A percentile compares a stretch with the other conserved stretches of the same genome.
Conservation (phyloP, 257 asterid genomes). For the Solanum paucissectum region DNA sequence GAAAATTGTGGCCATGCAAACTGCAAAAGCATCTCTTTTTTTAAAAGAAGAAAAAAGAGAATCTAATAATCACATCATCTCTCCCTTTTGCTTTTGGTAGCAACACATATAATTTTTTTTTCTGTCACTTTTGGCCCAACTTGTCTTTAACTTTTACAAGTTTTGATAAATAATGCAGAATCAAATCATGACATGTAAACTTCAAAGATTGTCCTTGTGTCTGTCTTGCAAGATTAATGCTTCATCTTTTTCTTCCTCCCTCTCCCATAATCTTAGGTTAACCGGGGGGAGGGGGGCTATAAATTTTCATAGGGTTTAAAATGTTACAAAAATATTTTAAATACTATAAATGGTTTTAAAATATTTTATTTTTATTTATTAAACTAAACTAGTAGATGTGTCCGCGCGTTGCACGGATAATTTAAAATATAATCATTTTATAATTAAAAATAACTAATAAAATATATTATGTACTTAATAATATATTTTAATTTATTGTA, state of each 20-base stretch:
- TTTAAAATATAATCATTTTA: too few relatives aligned
- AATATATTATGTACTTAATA: too few relatives aligned
- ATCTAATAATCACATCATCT: not conserved
- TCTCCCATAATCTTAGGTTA: not conserved
- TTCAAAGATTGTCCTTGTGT: not conserved
- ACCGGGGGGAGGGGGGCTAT: not conserved
- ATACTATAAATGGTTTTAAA: too few relatives aligned
- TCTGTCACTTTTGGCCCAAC: constrained; percentile 29
- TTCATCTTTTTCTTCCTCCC: not conserved
- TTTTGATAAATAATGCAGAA: constrained; percentile 21
- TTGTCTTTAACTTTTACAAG: constrained; percentile 34
- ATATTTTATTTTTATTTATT: too few relatives aligned
- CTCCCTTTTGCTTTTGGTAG: constrained; percentile 31
- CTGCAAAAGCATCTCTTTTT: constrained; percentile 36
- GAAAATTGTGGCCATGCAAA: constrained; percentile 26
- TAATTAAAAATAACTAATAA: too few relatives aligned
- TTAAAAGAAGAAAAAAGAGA: not conserved
- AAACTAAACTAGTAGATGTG: too few relatives aligned
- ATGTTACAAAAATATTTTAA: not conserved
- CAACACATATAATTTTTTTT: constrained; percentile 21
- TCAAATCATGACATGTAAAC: not conserved
- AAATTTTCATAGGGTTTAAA: not conserved
- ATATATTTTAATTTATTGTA: too few relatives aligned
- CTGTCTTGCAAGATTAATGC: not conserved
- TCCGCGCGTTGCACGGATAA: too few relatives aligned